These are phyloP conservation scores for Penicillium sp. DNA, from an alignment of 2,329 filamentous ascomycete species.

Conservation along the genomic window DNA sequence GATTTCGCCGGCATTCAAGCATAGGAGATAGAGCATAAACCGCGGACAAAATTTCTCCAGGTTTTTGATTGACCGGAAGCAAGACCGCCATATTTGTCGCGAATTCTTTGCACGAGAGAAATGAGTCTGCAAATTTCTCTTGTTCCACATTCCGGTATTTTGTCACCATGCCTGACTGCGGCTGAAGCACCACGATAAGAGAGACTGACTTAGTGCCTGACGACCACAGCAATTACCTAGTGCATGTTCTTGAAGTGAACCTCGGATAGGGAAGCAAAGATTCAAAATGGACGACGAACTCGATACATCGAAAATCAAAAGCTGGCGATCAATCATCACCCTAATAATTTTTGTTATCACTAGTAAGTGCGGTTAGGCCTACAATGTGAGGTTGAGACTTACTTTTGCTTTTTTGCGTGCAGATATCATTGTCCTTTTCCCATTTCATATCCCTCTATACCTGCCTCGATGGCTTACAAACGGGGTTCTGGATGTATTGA, in stretches of 20 bases:
- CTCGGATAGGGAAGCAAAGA: not conserved
- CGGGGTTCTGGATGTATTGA: conserved; percentile 47
- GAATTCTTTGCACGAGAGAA: not conserved
- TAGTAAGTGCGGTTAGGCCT: conserved; percentile 54
- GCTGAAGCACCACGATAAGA: conserved; percentile 2
- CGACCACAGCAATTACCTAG: not conserved
- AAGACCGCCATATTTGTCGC: not conserved
- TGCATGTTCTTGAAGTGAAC: not conserved
- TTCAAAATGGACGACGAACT: conserved; percentile 36
- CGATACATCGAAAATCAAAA: conserved; percentile 57
- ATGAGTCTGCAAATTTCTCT: conserved; percentile 1
- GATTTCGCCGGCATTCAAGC: not conserved
- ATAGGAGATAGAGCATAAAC: no score
- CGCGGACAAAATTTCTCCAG: not conserved
- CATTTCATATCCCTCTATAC: conserved; percentile 64
- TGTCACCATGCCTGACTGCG: conserved; percentile 2
- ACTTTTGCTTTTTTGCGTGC: conserved; percentile 1
- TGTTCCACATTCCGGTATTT: conserved; percentile 13
- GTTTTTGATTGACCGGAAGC: not conserved
- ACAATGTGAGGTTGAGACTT: not conserved
- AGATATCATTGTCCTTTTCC: conserved; percentile 70
- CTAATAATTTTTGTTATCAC: conserved; percentile 68
- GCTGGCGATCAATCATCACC: conserved; percentile 70
- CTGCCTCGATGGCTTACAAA: conserved; percentile 56
- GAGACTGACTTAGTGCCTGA: conserved; percentile 9